phyloP scores from a whole-genome alignment of 148 eudicot genomes.

The Rhododendron henanense region DNA sequence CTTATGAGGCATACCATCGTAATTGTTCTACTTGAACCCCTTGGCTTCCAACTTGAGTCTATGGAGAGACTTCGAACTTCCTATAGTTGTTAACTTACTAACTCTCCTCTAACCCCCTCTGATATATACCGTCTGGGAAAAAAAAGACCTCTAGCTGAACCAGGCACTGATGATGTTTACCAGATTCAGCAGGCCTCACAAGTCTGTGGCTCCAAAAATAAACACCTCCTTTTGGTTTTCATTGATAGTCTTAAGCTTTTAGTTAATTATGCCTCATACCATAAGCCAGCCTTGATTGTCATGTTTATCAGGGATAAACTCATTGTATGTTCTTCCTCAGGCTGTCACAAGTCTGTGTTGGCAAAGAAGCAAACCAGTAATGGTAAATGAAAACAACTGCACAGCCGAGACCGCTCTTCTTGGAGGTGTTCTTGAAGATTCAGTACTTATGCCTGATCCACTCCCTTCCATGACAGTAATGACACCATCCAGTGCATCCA shows the following conservation, averaged over 20 bases:
- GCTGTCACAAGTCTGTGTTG: constrained; percentile 91
- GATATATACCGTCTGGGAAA: not conserved
- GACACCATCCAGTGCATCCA: constrained; percentile 35
- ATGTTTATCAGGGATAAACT: not conserved
- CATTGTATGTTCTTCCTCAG: constrained; percentile 29
- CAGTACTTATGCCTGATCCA: constrained; percentile 93
- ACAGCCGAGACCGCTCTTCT: constrained; percentile 75
- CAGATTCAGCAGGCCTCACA: not conserved
- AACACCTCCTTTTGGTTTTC: not conserved
- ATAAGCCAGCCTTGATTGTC: not conserved
- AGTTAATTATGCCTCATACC: not conserved
- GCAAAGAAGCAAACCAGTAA: constrained; percentile 83
- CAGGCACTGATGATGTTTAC: not conserved
- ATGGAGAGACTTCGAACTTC: not conserved
- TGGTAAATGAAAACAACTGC: constrained; percentile 66
- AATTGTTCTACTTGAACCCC: not conserved
- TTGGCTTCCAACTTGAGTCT: not conserved
- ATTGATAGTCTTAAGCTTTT: not conserved
- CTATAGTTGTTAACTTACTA: not conserved
- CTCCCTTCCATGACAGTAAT: constrained; percentile 54
- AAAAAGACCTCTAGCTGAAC: too few relatives aligned
- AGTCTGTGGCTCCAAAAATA: not conserved
- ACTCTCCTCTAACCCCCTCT: not conserved
- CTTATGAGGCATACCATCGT: not conserved
- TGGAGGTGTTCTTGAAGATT: constrained; percentile 81